Evolutionary conservation across 2,329 filamentous ascomycete genomes (phyloP), one percentile per base, ranked within the genome.

Genomic region (Fusarium acutatum): DNA sequence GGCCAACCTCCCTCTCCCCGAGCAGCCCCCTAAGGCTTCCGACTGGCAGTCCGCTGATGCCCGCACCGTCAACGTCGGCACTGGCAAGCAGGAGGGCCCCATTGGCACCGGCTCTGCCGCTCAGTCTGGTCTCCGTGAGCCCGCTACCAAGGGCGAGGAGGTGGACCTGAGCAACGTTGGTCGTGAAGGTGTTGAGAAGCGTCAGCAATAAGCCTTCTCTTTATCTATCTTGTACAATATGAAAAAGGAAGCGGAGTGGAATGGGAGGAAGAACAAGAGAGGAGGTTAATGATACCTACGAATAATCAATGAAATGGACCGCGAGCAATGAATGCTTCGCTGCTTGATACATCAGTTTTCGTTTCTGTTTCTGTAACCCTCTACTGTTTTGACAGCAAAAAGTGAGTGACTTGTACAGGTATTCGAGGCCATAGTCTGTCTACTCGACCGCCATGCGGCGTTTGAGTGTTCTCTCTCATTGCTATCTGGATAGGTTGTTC

Each of bases 31-130:
- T 3, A 84, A 83, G n/a, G 84, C 90, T n/a, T 93, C 92, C 10
- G 93, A 96, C 86, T 95, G 91, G 88, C 91, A 95, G 81, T 94
- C 92, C 0, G 86, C 88, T 57, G 93, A 96, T 77, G 87, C 87
- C 37, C 84, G 88, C 71, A 93, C 84, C 63, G 90, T 93, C 79
- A 92, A 94, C 79, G 90, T 93, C 53, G 92, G 92, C 72, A 89
- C 90, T 40, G 92, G 92, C 26, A 82, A 87, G 67, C 54, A 67
- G n/a, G 80, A 88, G 74, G 87, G 84, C 59, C 86, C 88, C 69
- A 82, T 90, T 50, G 88, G 89, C 8, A 86, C 85, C 1, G 86
- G 84, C 43, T 81, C 81, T 26, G 85, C 82, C 6, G 83, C 87
- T 18, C 82, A 86, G 40, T 82, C 85, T 30, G 90, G 89, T 13